Conservation (phyloP, 148 eudicot genomes). For the Cornus florida region DNA sequence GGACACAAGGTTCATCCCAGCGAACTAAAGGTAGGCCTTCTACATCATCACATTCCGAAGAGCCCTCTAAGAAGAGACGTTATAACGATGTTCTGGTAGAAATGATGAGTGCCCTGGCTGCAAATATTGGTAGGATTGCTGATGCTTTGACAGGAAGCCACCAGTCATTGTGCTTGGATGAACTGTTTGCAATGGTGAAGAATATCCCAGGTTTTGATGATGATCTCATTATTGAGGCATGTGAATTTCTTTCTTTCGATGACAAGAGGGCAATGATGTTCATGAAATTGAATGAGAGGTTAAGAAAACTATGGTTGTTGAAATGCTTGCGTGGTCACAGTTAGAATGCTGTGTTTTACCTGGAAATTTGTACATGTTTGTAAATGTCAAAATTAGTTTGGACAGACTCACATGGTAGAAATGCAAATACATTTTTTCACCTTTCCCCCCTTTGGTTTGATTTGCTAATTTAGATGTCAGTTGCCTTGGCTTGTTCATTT, state of each 20-base stretch:
- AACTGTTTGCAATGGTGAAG: conserved; percentile 15
- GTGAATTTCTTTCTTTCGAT: conserved; percentile 17
- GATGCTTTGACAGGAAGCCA: conserved; percentile 14
- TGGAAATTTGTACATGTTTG: conserved; percentile 5
- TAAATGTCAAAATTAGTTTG: neutral
- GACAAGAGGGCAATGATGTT: conserved; percentile 16
- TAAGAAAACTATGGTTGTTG: conserved; percentile 13
- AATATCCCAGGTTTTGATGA: conserved; percentile 13
- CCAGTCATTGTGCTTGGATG: conserved; percentile 10
- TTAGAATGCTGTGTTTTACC: neutral
- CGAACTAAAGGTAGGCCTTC: neutral
- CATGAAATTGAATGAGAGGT: conserved; percentile 13
- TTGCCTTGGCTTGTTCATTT: too few relatives aligned
- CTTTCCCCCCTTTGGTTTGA: neutral
- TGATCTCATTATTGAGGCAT: conserved; percentile 13
- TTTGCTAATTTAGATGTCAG: too few relatives aligned
- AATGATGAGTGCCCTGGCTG: conserved; percentile 8
- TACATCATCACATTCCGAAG: conserved; percentile 4
- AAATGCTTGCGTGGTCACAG: conserved; percentile 9
- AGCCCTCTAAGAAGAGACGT: conserved; percentile 12
- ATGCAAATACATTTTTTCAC: neutral
- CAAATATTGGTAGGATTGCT: conserved; percentile 16
- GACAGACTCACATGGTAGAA: neutral
- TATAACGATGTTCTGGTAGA: neutral
- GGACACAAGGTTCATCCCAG: neutral